Conservation (phyloP, 345 rosid species). For the Hibiscus trionum region DNA sequence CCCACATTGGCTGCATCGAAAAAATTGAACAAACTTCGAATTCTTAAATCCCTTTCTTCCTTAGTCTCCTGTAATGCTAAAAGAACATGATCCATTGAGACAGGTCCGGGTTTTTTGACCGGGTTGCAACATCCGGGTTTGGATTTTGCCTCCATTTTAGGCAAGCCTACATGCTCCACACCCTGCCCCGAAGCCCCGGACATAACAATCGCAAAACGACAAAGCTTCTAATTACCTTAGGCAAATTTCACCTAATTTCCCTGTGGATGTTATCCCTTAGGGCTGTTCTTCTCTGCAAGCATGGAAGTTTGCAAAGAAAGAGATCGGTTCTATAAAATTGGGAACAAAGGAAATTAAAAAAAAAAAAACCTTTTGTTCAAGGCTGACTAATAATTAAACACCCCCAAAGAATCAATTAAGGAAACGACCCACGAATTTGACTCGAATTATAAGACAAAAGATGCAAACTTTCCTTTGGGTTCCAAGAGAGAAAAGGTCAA, state of each 20-base stretch:
- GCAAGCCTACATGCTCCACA: conserved; percentile 41
- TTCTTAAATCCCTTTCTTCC: conserved; percentile 68
- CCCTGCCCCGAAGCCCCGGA: conserved; percentile 32
- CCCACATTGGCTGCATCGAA: conserved; percentile 60
- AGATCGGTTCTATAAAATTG: not conserved
- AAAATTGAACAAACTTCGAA: conserved; percentile 60
- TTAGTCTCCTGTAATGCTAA: conserved; percentile 69
- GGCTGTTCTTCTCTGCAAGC: not conserved
- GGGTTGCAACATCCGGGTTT: conserved; percentile 31
- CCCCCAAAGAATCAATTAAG: not conserved
- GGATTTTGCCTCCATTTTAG: conserved; percentile 36
- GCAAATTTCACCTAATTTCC: conserved; percentile 1
- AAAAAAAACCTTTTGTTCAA: not conserved
- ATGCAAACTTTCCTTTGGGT: not conserved
- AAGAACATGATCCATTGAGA: conserved; percentile 73
- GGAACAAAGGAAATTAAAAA: not conserved
- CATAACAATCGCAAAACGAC: conserved; percentile 15
- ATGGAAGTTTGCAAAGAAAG: not conserved
- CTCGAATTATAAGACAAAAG: not conserved
- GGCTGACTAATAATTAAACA: not conserved
- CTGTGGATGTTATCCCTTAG: not conserved
- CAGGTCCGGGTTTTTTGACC: conserved; percentile 38
- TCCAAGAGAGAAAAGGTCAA: not conserved
- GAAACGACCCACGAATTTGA: not conserved
- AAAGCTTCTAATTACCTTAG: not conserved